A percentile compares a stretch with the other conserved stretches of the same genome.
These are phyloP conservation scores for Pyrenula aspistea DNA, from an alignment of 495 filamentous ascomycete genomes.

Conservation along the genomic window DNA sequence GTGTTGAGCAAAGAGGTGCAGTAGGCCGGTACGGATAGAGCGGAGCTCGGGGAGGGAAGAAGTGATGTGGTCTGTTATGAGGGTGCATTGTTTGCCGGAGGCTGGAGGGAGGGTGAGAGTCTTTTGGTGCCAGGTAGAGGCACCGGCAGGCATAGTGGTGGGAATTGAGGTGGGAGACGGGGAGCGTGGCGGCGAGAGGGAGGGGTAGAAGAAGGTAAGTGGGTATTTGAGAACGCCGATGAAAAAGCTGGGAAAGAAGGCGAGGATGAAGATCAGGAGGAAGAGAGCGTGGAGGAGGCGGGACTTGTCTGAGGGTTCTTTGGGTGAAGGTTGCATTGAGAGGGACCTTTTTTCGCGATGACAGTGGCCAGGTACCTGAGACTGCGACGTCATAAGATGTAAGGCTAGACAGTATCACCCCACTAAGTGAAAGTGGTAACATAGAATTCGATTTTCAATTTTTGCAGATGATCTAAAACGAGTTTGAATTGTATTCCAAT, in stretches of 20 bases:
- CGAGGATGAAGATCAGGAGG: constrained; percentile 32
- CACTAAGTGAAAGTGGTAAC: too few species aligned
- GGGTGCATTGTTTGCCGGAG: constrained; percentile 70
- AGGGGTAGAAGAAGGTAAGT: constrained; percentile 13
- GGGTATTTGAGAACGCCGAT: constrained; percentile 32
- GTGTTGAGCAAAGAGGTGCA: constrained; percentile 86
- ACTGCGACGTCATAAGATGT: too few species aligned
- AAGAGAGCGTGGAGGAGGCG: constrained; percentile 13
- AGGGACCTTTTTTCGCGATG: too few species aligned
- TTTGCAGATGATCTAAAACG: too few species aligned
- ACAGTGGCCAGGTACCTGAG: too few species aligned
- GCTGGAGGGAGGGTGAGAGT: constrained; percentile 60
- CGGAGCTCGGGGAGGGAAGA: constrained; percentile 61
- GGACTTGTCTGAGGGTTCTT: neutral
- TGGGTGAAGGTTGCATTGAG: neutral
- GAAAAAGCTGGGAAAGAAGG: constrained; percentile 44
- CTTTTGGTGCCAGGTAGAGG: constrained; percentile 60
- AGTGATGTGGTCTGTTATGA: constrained; percentile 66
- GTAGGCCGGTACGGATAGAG: constrained; percentile 70
- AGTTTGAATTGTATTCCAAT: too few species aligned
- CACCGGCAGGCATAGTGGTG: constrained; percentile 1
- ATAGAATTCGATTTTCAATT: too few species aligned
- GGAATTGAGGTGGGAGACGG: constrained; percentile 13
- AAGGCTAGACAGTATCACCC: too few species aligned
- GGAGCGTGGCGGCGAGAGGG: constrained; percentile 4